Evolutionary conservation across 2,329 filamentous ascomycete species (phyloP).

Genomic region (Stagonosporopsis vannaccii): DNA sequence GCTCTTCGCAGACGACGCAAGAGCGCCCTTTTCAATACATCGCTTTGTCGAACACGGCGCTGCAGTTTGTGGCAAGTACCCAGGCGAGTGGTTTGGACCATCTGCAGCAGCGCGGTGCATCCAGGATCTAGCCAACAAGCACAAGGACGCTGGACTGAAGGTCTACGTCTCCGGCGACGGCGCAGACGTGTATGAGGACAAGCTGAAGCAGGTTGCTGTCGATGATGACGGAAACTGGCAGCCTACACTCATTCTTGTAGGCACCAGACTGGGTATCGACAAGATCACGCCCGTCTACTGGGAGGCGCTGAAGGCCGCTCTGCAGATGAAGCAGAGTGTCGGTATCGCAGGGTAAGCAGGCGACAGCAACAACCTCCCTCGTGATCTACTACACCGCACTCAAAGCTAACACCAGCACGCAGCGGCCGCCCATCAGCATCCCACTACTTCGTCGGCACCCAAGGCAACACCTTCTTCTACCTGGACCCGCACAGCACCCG

Average conservation of each 20-base stretch:
- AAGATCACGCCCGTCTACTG: conserved; percentile 94
- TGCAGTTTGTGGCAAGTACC: conserved; percentile 86
- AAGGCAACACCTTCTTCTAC: conserved; percentile 87
- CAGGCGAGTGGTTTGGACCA: conserved; percentile 98
- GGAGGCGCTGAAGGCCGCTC: conserved; percentile 83
- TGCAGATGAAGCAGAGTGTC: conserved; percentile 91
- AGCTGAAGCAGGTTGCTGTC: conserved; percentile 79
- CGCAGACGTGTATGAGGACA: conserved; percentile 91
- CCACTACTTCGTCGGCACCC: conserved; percentile 76
- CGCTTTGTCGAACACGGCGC: conserved; percentile 91
- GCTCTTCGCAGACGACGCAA: conserved; percentile 85
- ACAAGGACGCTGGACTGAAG: conserved; percentile 68
- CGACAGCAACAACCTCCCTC: no score
- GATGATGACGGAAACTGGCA: conserved; percentile 71
- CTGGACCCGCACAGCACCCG: conserved; percentile 92
- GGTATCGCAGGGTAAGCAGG: conserved; percentile 85
- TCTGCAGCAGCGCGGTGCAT: conserved; percentile 95
- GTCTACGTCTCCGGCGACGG: conserved; percentile 92
- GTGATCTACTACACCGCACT: neutral
- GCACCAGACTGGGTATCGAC: conserved; percentile 89
- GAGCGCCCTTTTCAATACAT: conserved; percentile 92
- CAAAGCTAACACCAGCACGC: conserved; percentile 19
- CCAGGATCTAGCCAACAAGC: conserved; percentile 76
- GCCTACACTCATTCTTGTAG: conserved; percentile 87
- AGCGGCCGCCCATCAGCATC: conserved; percentile 93